These are phyloP conservation scores for Lasiosphaeris hirsuta DNA, from an alignment of 495 filamentous ascomycete species.

Conservation along the genomic window DNA sequence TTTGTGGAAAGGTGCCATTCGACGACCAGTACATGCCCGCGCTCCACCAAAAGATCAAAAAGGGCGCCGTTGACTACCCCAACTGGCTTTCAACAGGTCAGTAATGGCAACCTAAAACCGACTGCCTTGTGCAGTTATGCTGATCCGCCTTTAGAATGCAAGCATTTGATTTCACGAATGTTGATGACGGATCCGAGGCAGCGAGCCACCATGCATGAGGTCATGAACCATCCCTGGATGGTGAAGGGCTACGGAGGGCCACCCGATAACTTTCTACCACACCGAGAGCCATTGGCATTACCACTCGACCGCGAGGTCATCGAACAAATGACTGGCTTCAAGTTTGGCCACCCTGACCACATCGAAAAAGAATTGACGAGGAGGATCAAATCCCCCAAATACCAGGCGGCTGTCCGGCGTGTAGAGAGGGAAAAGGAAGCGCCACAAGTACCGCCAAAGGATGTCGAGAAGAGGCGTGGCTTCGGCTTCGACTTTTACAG, in stretches of 20 bases:
- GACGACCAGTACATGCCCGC: constrained; percentile 99
- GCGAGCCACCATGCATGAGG: constrained; percentile 81
- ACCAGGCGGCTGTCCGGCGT: constrained; percentile 71
- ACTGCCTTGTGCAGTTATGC: constrained; percentile 5
- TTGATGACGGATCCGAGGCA: constrained; percentile 90
- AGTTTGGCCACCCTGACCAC: constrained; percentile 83
- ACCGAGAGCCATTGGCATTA: constrained; percentile 77
- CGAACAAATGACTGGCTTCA: constrained; percentile 94
- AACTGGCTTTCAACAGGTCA: constrained; percentile 84
- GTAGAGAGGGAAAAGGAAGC: constrained; percentile 61
- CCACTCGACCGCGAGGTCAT: constrained; percentile 82
- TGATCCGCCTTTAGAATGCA: constrained; percentile 67
- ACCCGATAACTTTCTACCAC: constrained; percentile 86
- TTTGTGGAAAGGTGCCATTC: constrained; percentile 97
- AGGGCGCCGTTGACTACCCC: constrained; percentile 92
- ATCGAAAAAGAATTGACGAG: constrained; percentile 80
- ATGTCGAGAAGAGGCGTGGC: constrained; percentile 77
- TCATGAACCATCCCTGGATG: constrained; percentile 97
- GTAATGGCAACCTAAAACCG: constrained; percentile 22
- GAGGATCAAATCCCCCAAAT: constrained; percentile 85
- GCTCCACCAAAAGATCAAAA: constrained; percentile 98
- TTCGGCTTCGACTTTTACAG: constrained; percentile 97
- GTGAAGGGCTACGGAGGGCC: constrained; percentile 82
- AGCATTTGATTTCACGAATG: constrained; percentile 91
- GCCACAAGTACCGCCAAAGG: constrained; percentile 54